These are phyloP conservation scores for Fusarium begoniae DNA, from an alignment of 2,329 filamentous ascomycete species.

Conservation along the genomic window DNA sequence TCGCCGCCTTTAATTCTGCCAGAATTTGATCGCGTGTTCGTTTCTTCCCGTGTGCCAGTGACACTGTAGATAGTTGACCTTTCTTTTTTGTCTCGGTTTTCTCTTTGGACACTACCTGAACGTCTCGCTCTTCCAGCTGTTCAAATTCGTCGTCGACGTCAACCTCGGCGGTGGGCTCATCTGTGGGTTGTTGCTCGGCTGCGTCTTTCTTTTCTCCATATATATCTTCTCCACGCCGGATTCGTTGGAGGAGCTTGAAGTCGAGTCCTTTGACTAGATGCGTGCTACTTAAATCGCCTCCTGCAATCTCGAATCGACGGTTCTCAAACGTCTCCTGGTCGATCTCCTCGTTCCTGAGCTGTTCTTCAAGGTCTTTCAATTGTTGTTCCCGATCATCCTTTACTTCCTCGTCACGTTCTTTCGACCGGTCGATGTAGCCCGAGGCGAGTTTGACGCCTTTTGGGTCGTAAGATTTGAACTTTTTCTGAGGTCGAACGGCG, in stretches of 20 bases:
- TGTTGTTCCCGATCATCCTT: conserved; percentile 68
- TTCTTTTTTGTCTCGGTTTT: conserved; percentile 63
- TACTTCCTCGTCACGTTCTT: conserved; percentile 64
- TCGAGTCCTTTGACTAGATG: conserved; percentile 94
- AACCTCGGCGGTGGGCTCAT: conserved; percentile 43
- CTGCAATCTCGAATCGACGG: conserved; percentile 78
- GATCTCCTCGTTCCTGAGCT: conserved; percentile 84
- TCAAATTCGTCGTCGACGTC: conserved; percentile 74
- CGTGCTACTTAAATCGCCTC: conserved; percentile 81
- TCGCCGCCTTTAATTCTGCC: conserved; percentile 71
- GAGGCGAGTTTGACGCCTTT: conserved; percentile 82
- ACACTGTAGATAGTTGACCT: conserved; percentile 65
- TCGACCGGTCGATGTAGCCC: conserved; percentile 86
- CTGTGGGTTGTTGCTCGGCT: conserved; percentile 43
- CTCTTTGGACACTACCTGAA: conserved; percentile 62
- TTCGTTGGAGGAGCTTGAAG: conserved; percentile 77
- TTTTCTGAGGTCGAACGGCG: conserved; percentile 68
- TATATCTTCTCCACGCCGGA: conserved; percentile 75
- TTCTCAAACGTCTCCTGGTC: conserved; percentile 81
- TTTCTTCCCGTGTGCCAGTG: conserved; percentile 66
- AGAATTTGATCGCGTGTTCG: conserved; percentile 72
- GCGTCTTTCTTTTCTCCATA: conserved; percentile 51
- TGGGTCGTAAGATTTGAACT: conserved; percentile 80
- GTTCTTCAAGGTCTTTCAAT: conserved; percentile 81
- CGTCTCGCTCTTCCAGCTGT: conserved; percentile 62